Evolutionary conservation across 768 basidiomycete genomes (phyloP).

Genomic region (Xerocomellus intermedius): DNA sequence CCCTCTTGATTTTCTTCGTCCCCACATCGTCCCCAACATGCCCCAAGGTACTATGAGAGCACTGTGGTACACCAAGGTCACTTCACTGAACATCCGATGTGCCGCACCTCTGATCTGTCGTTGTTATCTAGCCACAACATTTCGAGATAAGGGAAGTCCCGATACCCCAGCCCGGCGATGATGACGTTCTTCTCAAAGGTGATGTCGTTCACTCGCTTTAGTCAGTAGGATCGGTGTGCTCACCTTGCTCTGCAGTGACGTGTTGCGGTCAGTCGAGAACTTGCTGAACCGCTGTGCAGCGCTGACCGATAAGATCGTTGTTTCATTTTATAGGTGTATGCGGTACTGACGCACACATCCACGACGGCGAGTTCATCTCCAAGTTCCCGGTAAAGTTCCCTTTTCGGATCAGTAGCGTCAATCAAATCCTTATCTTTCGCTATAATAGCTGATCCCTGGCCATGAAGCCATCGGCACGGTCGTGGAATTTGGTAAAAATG

Average conservation of each 20-base stretch:
- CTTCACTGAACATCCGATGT: slow-evolving; percentile 8
- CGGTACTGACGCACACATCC: slow-evolving; percentile 64
- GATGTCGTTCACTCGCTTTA: neutral
- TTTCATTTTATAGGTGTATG: slow-evolving; percentile 43
- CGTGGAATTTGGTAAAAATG: slow-evolving; percentile 75
- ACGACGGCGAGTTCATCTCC: slow-evolving; percentile 64
- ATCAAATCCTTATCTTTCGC: slow-evolving; percentile 14
- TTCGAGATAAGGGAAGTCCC: slow-evolving; percentile 69
- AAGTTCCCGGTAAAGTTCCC: slow-evolving; percentile 47
- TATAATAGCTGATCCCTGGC: slow-evolving; percentile 62
- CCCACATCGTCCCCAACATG: slow-evolving; percentile 35
- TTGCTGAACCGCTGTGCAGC: neutral
- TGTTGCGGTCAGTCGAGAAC: slow-evolving; percentile 39
- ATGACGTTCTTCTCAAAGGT: slow-evolving; percentile 79
- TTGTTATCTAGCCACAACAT: slow-evolving; percentile 50
- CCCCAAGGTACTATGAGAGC: slow-evolving; percentile 70
- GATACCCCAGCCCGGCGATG: slow-evolving; percentile 60
- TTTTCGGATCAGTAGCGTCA: slow-evolving; percentile 19
- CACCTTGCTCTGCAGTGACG: slow-evolving; percentile 30
- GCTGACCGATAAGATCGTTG: neutral
- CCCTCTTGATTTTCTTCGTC: neutral
- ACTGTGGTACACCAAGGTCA: slow-evolving; percentile 66
- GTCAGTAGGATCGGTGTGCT: neutral
- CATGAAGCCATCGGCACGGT: slow-evolving; percentile 75
- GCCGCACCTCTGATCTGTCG: slow-evolving; percentile 9